Base-by-base conservation (phyloP, 1,284 basidiomycete species). In the Irpex sp. region DNA sequence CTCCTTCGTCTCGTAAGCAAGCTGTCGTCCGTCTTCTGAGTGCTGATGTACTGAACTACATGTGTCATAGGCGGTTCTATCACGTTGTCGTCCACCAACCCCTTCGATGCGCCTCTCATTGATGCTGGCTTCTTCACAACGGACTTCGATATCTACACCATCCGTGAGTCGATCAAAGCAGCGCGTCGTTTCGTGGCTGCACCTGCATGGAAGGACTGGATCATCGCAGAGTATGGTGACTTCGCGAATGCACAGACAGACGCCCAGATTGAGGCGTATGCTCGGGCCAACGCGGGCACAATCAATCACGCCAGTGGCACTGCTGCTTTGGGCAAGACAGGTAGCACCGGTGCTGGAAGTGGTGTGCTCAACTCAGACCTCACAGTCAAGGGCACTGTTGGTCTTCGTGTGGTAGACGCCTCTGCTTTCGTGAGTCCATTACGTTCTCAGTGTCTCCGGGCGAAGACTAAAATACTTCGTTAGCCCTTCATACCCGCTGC, bases 41-140 rank as follows among this genome's bases (percentile, higher is more conserved):
- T 15, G 19, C 19, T 7, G n/a, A 47, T 35, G 15, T 49, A 31
- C 8, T 51, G 31, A 37, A 37, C n/a, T 37, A 31, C 19, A 50
- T 46, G 13, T 21, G 49, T 54, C 37, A 47, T 36, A 63, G 57
- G 46, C 5, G 80, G 81, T 15, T 72, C 75, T 4, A 65, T 81
- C 15, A 71, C 65, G 3, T 66, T 81, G 5, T 63, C 63, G 6
- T 76, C 75, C 5, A 68, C 68, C 15, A 69, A 78, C 64, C 77
- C 80, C 0, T 78, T 81, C 58, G 74, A 71, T 17, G 57, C 67
- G 17, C 81, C 81, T 0, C 39, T 75, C 17, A 77, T 83, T 61
- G 69, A 81, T 66, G 75, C 76, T 4, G 69, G 67, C 4, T 70
- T 76, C 46, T 65, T 79, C 46, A 66, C 65, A 15, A 69, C 75